Conservation (phyloP, 306 rosid species). For the Geum urbanum region DNA sequence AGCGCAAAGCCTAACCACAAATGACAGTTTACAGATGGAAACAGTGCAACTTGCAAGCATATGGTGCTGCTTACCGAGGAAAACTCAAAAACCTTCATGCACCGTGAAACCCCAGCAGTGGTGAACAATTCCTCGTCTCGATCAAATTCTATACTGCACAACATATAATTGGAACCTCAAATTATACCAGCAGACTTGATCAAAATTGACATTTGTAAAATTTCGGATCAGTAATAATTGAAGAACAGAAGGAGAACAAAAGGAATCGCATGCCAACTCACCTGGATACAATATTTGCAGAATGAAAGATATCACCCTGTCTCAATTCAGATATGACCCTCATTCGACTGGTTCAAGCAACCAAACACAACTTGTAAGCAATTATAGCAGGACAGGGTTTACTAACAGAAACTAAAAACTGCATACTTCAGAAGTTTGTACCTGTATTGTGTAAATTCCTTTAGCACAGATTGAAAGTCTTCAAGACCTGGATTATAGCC, state of each 20-base stretch:
- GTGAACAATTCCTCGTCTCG: conserved; percentile 87
- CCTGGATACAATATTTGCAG: no score
- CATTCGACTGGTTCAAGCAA: conserved; percentile 61
- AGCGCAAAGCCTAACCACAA: background rate
- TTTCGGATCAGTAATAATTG: no score
- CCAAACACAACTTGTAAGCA: conserved; percentile 17
- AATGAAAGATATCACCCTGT: no score
- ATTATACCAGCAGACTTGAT: background rate
- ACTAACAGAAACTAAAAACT: background rate
- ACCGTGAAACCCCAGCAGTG: conserved; percentile 89
- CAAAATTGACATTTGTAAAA: background rate
- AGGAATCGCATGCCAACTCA: no score
- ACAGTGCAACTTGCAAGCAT: no score
- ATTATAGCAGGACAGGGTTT: background rate
- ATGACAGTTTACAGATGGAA: no score
- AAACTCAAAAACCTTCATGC: conserved; percentile 90
- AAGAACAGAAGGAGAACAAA: no score
- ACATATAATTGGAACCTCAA: conserved; percentile 10
- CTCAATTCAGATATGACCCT: conserved; percentile 71
- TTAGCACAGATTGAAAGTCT: conserved; percentile 73
- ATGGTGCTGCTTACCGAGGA: conserved; percentile 26
- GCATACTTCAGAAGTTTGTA: conserved; percentile 20
- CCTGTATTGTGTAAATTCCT: conserved; percentile 82
- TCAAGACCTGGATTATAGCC: conserved; percentile 68
- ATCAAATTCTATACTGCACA: conserved; percentile 88